Conservation (phyloP, 225 moss, liverwort and hornwort species). For the Rhytidiadelphus loreus region DNA sequence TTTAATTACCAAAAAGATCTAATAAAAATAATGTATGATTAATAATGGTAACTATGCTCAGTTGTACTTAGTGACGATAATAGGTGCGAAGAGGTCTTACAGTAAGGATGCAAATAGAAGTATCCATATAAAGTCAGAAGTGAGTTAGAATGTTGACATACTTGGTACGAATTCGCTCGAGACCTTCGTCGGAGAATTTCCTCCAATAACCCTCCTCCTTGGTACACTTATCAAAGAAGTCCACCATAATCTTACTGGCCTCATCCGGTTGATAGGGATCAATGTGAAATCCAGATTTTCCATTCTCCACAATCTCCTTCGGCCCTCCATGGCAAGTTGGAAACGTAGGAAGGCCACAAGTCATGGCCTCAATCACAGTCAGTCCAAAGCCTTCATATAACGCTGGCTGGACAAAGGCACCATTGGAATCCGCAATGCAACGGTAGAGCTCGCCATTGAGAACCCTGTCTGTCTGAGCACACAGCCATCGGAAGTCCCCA, state of each 20-base stretch:
- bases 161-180: conserved; percentile 63
- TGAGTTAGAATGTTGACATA: conserved; percentile 7
- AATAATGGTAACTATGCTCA: not conserved
- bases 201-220: conserved; percentile 52
- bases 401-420: conserved; percentile 81
- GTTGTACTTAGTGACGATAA: not conserved
- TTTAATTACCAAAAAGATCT: too few relatives aligned
- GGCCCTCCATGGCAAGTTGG: conserved; percentile 76
- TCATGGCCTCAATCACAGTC: conserved; percentile 93
- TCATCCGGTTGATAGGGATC: conserved; percentile 63
- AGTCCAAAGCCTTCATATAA: conserved; percentile 85
- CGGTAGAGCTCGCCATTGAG: conserved; percentile 79
- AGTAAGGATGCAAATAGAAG: not conserved
- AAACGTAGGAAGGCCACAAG: conserved; percentile 67
- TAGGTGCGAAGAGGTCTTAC: not conserved
- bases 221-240: conserved; percentile 57
- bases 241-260: conserved; percentile 31
- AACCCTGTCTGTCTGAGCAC: conserved; percentile 71
- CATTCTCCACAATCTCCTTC: conserved; percentile 66
- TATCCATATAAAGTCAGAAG: not conserved
- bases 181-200: conserved; percentile 46
- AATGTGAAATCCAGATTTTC: conserved; percentile 72
- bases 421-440: conserved; percentile 68
- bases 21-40: too few relatives aligned
- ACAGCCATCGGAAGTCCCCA: conserved; percentile 71